Base-by-base conservation (phyloP, 2,329 filamentous ascomycete genomes). In the Byssochlamys sp. region DNA sequence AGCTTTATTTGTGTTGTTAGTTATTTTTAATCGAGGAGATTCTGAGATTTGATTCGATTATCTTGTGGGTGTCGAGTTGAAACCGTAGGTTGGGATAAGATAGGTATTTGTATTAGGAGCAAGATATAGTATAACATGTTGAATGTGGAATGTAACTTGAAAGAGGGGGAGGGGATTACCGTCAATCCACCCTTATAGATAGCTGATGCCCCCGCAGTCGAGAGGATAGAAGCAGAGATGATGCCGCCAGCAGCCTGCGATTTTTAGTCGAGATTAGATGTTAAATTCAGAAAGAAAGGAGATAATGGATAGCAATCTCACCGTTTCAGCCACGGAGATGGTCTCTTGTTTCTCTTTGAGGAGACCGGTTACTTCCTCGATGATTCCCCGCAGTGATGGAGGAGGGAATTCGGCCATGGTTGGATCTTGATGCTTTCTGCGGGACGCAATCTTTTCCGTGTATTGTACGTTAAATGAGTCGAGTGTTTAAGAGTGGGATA, bases 101-200 rank as follows among this genome's bases (percentile, higher is more conserved):
- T 19, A 6, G 45, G 10, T 28, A 51, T 12, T 28, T 3, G 26
- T 26, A 10, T 12, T 27, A 6, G 19, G 26, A 50, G 10, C 7
- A 49, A 3, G 24, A 49, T 19, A 49, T 24, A n/a, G n/a, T n/a
- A 49, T 7, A 33, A 19, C 19, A 33, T 33, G 14, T n/a, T 9
- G 19, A 24, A n/a, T 45, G 19, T 14, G 10, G 19, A 49, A 51
- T 9, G 49, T 4, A 51, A 19, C 11, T n/a, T 51, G 10, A 28
- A 51, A 51, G 24, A 51, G 14, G 12, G 19, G 11, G 9, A 53
- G 27, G 2, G 49, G 4, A 51, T 50, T 62, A 77, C 75, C 0
- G 83, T 86, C 33, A 85, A 70, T n/a, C 84, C 84, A 57, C 84
- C 84, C 61, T 78, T 78, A 75, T 84, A 87, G 67, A 83, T 77